Conservation (phyloP, 129 eudicot species). For the Artemisia argyi region DNA sequence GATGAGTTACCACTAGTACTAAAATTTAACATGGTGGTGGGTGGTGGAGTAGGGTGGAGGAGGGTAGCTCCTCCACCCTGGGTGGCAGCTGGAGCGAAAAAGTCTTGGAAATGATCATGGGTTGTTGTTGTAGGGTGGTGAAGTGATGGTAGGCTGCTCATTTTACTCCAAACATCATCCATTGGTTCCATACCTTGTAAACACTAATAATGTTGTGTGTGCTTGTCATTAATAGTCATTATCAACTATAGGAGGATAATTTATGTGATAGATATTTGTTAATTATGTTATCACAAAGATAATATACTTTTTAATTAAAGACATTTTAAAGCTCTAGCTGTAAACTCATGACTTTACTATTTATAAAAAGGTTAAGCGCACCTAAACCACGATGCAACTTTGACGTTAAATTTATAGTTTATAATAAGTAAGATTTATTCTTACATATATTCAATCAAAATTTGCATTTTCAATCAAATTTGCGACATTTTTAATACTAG, state of each 20-base stretch:
- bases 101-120: conserved; percentile 31
- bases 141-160: conserved; percentile 33
- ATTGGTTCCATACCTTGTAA: conserved; percentile 15
- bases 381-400: too few relatives aligned
- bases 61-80: background rate
- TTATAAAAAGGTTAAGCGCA: too few relatives aligned
- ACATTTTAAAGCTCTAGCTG: too few relatives aligned
- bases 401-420: too few relatives aligned
- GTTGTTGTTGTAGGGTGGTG: conserved; percentile 34
- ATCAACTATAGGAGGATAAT: background rate
- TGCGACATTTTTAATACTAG: too few relatives aligned
- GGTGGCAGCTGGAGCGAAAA: conserved; percentile 29
- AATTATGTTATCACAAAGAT: background rate
- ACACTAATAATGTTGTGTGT: background rate
- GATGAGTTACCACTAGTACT: conserved; percentile 29
- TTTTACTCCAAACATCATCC: conserved; percentile 50
- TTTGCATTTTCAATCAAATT: too few relatives aligned
- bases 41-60: conserved; percentile 21
- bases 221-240: background rate
- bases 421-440: too few relatives aligned
- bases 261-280: background rate
- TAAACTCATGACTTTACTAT: too few relatives aligned
- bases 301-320: too few relatives aligned
- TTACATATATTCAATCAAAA: too few relatives aligned
- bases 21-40: conserved; percentile 32